Evolutionary conservation across 768 basidiomycete species (phyloP).

Genomic region (Tricholomella constricta): DNA sequence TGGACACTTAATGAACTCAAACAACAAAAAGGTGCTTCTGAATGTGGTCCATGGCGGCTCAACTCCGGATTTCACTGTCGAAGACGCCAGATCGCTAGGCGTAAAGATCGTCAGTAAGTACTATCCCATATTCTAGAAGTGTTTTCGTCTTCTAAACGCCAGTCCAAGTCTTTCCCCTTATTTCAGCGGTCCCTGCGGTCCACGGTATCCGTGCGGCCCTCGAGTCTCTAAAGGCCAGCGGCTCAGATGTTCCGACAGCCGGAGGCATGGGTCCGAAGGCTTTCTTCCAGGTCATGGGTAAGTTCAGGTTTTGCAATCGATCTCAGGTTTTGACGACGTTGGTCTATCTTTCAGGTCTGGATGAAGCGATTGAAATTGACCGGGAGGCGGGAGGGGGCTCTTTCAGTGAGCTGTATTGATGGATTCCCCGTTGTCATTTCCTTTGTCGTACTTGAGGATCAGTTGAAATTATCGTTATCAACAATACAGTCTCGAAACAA

Average conservation of each 20-base stretch:
- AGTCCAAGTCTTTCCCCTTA: constrained; percentile 45
- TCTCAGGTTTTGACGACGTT: no score
- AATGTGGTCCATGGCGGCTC: constrained; percentile 54
- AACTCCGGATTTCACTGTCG: constrained; percentile 50
- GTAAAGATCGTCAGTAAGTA: constrained; percentile 43
- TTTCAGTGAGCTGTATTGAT: no score
- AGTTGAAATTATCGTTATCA: no score
- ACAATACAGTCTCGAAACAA: no score
- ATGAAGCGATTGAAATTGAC: no score
- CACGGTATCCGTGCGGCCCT: constrained; percentile 52
- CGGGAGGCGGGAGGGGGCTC: no score
- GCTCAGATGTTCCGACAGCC: constrained; percentile 43
- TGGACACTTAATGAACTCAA: background rate
- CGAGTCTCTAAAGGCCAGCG: constrained; percentile 48
- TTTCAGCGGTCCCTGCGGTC: constrained; percentile 48
- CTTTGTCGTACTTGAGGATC: no score
- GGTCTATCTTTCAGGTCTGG: no score
- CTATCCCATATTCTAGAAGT: background rate
- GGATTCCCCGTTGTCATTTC: no score
- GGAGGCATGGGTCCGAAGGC: constrained; percentile 50
- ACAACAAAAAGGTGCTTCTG: constrained; percentile 37
- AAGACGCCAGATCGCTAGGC: constrained; percentile 46
- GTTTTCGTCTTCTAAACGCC: constrained; percentile 5
- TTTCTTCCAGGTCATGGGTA: constrained; percentile 54
- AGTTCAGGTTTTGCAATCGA: no score